phyloP scores from a whole-genome alignment of 768 basidiomycete species.

The Boletus sp. region DNA sequence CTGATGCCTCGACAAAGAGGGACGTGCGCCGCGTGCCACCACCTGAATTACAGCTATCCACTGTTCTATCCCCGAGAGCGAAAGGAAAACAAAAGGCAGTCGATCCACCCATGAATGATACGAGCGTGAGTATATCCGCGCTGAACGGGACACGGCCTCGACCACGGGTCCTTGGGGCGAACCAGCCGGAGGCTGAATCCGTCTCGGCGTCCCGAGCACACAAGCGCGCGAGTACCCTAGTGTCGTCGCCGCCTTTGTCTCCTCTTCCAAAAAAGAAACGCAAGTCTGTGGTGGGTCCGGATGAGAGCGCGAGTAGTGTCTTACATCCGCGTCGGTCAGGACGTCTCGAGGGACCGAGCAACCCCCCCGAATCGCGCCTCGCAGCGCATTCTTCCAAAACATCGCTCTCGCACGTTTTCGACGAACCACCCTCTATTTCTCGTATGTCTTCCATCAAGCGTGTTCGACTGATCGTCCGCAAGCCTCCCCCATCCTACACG shows the following conservation, averaged over 20 bases:
- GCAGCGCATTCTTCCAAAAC: neutral
- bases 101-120: conserved; percentile 11
- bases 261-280: conserved; percentile 26
- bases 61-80: conserved; percentile 24
- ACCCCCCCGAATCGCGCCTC: conserved; percentile 4
- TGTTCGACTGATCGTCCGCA: conserved; percentile 61
- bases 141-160: conserved; percentile 15
- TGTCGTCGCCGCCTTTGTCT: conserved; percentile 17
- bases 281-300: conserved; percentile 12
- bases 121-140: conserved; percentile 6
- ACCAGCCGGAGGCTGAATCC: conserved; percentile 5
- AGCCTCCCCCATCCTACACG: conserved; percentile 56
- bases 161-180: neutral
- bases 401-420: neutral
- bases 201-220: conserved; percentile 11
- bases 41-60: neutral
- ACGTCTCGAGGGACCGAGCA: conserved; percentile 15
- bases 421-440: conserved; percentile 2
- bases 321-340: conserved; percentile 18
- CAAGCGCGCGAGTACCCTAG: conserved; percentile 28
- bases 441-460: conserved; percentile 46
- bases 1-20: conserved; percentile 8
- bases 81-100: conserved; percentile 33
- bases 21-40: conserved; percentile 11
- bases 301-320: conserved; percentile 1